Evolutionary conservation across 1,284 basidiomycete species (phyloP), one percentile per base, ranked within the genome.

Genomic region (Golubevia sp.): DNA sequence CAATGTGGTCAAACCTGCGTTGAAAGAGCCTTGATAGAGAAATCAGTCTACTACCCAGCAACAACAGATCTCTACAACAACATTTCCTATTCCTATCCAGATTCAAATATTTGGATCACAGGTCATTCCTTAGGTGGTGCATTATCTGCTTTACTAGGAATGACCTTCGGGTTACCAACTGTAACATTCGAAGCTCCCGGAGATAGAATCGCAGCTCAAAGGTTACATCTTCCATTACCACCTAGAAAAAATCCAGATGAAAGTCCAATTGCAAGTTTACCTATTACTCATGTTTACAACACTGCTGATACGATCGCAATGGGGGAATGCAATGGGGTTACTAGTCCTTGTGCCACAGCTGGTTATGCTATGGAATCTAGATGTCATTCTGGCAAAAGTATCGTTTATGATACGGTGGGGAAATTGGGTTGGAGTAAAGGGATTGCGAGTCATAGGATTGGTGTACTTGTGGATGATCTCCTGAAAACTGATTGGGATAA

Each of bases 101-200:
- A 92, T 68, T 89, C 94, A 59, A 91, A 92, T 70, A 92, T 99
- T 65, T 99, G 96, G 97, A 85, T 98, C 49, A 89, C 89, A 18
- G 96, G 96, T 0, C 94, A 97, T 84, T 95, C 92, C 18, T 85
- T 99, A 5, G 94, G 95, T 52, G 95, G 94, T 13, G 89, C 92
- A 0, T 85, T 98, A 3, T 90, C 93, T 0, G 89, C 91, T n/a
- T 87, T 97, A 59, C 86, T 98, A 20, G 94, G 92, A 0, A 86
- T 90, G 18, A 97, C 96, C 0, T 99, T 97, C 80, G 96, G 96
- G n/a, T 87, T 88, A 0, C 96, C 96, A 0, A 91, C 89, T 4
- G 91, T 98, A 24, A 87, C 93, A 0, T 95, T 96, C 76, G 95
- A 98, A 86, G 87, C 93, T 20, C 95, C 95, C 0, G 95, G 94